Evolutionary conservation across 306 rosid genomes (phyloP).

Genomic region (Trifolium subterraneum): DNA sequence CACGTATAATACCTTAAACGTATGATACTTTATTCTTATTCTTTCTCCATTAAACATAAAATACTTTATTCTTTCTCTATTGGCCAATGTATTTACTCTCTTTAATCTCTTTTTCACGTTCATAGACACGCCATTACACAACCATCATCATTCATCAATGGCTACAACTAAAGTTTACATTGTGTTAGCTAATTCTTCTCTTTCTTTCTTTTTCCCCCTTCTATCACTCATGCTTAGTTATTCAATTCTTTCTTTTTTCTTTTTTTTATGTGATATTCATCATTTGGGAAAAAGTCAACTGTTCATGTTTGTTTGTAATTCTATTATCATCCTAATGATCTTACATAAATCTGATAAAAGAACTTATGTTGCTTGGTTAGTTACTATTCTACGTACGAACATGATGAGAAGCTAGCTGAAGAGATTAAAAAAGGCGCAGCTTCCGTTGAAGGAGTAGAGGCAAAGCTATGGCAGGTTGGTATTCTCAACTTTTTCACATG

Average conservation of each 20-base stretch:
- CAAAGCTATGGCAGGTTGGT: constrained; percentile 89
- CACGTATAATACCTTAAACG: no score
- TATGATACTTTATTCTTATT: no score
- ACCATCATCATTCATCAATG: constrained; percentile 55
- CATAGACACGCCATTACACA: neutral
- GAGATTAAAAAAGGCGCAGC: constrained; percentile 90
- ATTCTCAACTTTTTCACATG: neutral
- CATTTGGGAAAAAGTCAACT: constrained; percentile 18
- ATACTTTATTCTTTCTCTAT: no score
- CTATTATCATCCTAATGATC: constrained; percentile 27
- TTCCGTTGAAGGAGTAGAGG: constrained; percentile 94
- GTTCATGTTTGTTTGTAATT: neutral
- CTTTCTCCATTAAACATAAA: no score
- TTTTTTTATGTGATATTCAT: constrained; percentile 24
- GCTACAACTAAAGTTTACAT: constrained; percentile 83
- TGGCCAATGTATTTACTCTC: no score
- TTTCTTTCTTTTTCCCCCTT: no score
- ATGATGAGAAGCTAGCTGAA: constrained; percentile 85
- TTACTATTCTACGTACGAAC: constrained; percentile 91
- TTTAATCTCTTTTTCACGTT: constrained; percentile 28
- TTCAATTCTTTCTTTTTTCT: no score
- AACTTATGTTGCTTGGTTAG: constrained; percentile 47
- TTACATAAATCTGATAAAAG: constrained; percentile 38
- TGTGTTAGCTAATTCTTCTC: constrained; percentile 66
- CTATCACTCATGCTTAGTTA: no score